Conservation (phyloP, 2,329 filamentous ascomycete genomes). For the Clonostachys solani region DNA sequence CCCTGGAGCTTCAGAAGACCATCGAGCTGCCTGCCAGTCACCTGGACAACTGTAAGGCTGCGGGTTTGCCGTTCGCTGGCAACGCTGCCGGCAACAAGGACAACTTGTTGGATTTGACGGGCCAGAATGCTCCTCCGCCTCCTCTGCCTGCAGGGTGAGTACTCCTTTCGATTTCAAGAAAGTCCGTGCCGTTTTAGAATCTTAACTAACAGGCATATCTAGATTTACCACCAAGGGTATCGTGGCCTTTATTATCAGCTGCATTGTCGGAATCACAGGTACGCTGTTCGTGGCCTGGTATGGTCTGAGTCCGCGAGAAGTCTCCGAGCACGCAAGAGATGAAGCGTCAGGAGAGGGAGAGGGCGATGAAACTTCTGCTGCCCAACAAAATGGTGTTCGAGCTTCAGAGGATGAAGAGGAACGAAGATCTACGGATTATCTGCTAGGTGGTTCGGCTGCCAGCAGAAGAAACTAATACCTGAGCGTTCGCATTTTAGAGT, state of each 20-base stretch:
- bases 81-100: conserved; percentile 58
- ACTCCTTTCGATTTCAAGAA: too few species aligned
- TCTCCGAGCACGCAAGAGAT: too few species aligned
- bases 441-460: too few species aligned
- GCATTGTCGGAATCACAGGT: conserved; percentile 63
- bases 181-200: too few species aligned
- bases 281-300: conserved; percentile 65
- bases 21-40: conserved; percentile 32
- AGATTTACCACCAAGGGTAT: conserved; percentile 68
- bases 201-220: background rate
- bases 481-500: too few species aligned
- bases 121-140: conserved; percentile 12
- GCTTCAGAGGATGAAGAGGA: too few species aligned
- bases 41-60: conserved; percentile 27
- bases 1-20: conserved; percentile 34
- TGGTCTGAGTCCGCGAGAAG: conserved; percentile 30
- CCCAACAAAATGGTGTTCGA: too few species aligned
- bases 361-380: too few species aligned
- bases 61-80: conserved; percentile 36
- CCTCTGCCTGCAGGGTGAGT: conserved; percentile 1
- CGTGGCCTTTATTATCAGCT: conserved; percentile 70
- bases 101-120: conserved; percentile 42
- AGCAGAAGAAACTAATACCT: too few species aligned
- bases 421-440: too few species aligned
- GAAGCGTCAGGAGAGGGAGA: too few species aligned